Percentiles rank a stretch among this genome's conserved stretches.
phyloP scores from a whole-genome alignment of 1,139 yeast species.

The Pichia sp. region DNA sequence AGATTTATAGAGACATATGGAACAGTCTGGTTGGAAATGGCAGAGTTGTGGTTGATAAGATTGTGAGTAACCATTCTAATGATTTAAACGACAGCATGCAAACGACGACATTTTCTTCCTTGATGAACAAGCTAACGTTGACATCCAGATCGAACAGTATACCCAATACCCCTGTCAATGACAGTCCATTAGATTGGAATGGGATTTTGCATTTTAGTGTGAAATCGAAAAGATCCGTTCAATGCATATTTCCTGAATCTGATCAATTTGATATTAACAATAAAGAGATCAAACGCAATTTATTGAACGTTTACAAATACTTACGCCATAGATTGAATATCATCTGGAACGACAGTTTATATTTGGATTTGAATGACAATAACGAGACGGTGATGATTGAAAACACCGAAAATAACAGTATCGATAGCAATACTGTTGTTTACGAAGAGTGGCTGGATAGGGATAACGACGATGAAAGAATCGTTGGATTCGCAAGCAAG shows the following conservation, averaged over 20 bases:
- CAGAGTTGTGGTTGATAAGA: slow-evolving; percentile 11
- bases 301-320: slow-evolving; percentile 43
- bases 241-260: slow-evolving; percentile 48
- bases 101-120: slow-evolving; percentile 6
- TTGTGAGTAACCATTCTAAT: neutral
- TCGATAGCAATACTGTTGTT: slow-evolving; percentile 6
- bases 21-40: slow-evolving; percentile 28
- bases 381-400: neutral
- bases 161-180: slow-evolving; percentile 41
- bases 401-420: slow-evolving; percentile 1
- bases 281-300: slow-evolving; percentile 29
- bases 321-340: slow-evolving; percentile 34
- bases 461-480: slow-evolving; percentile 30
- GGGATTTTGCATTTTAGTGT: slow-evolving; percentile 62
- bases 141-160: slow-evolving; percentile 44
- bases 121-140: slow-evolving; percentile 22
- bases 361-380: neutral
- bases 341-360: slow-evolving; percentile 2
- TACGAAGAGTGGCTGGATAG: slow-evolving; percentile 33
- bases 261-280: slow-evolving; percentile 32
- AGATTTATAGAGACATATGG: slow-evolving; percentile 31
- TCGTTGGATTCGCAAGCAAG: slow-evolving; percentile 37
- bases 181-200: slow-evolving; percentile 30
- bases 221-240: slow-evolving; percentile 64
- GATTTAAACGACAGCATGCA: neutral